Evolutionary conservation across 73 alveolate genomes (phyloP), one percentile per base, ranked within the genome.

Genomic region (Stentor coeruleus): DNA sequence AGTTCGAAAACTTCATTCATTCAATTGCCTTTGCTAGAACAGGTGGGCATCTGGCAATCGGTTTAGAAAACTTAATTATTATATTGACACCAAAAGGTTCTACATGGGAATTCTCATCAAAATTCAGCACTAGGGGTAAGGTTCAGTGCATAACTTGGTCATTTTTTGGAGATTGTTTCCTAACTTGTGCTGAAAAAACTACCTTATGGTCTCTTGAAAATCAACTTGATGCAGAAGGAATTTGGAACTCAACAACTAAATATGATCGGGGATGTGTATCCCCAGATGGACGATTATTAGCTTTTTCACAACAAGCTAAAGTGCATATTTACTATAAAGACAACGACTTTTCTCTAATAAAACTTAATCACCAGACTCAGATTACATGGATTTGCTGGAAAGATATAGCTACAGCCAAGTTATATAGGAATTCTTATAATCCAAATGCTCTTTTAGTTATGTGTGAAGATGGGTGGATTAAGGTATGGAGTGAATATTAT

Each of bases 271-370:
- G 79, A 31, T 66, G 40, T 26, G 14, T 66, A 28, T 66, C 79
- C 1, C 79, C 79, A 28, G 79, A 66, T 66, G 79, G 79, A 66
- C n/a, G 79, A 66, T 40, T 66, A 2, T 14, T 66, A 20, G 79
- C 79, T 26, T 11, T 31, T 1, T 20, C n/a, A 1, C 49, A 66
- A 33, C 49, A 66, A 11, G n/a, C 79, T 14, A 66, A 31, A 2
- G 79, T 66, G n/a, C 14, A 28, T 20, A 66, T 66, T 66, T 66
- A 20, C 2, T 66, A 20, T 20, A 66, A 31, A 66, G 79, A 33
- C 11, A 40, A 26, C 11, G 26, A 20, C 20, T 1, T 33, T 20
- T 20, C n/a, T 14, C 33, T 26, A 28, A 28, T 66, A 31, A 66
- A 66, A 31, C 41, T 66, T 20, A 33, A 20, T 20, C n/a, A 66